Percentiles rank a stretch among this genome's conserved stretches.
Conservation (phyloP, 208 protist genomes). For the Jaenimonas drosophilae region DNA sequence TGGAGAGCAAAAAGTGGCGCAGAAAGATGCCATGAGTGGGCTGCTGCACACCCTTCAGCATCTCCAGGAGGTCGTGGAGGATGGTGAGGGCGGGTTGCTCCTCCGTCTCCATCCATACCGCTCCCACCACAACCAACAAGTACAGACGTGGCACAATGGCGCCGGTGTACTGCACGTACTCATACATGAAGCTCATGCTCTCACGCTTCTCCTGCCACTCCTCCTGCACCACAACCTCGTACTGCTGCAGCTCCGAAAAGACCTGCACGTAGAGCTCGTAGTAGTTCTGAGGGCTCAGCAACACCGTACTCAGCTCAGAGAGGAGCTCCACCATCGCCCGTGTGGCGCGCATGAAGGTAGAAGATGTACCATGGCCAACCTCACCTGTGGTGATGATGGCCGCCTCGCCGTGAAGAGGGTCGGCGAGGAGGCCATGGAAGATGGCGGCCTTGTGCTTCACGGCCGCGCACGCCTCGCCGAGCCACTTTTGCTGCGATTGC, state of each 20-base stretch:
- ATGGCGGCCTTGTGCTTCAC: slow-evolving; percentile 57
- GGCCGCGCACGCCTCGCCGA: slow-evolving; percentile 55
- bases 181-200: slow-evolving; percentile 73
- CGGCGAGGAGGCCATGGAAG: too few relatives aligned
- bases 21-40: slow-evolving; percentile 98
- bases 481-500: slow-evolving; percentile 90
- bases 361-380: too few relatives aligned
- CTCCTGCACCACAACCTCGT: slow-evolving; percentile 87
- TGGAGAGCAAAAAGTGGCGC: slow-evolving; percentile 94
- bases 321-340: slow-evolving; percentile 89
- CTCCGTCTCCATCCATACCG: slow-evolving; percentile 91
- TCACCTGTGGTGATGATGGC: too few relatives aligned
- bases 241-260: slow-evolving; percentile 84
- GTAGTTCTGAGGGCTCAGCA: slow-evolving; percentile 96
- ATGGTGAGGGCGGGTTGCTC: too few relatives aligned
- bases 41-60: slow-evolving; percentile 96
- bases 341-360: slow-evolving; percentile 83
- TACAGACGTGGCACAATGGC: slow-evolving; percentile 98
- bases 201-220: slow-evolving; percentile 16
- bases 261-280: slow-evolving; percentile 96
- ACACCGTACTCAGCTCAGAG: slow-evolving; percentile 90
- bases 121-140: slow-evolving; percentile 93
- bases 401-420: too few relatives aligned
- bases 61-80: slow-evolving; percentile 99
- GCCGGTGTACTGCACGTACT: slow-evolving; percentile 96